Conservation (phyloP, 2,329 filamentous ascomycete species). For the Kalmusia sp. region DNA sequence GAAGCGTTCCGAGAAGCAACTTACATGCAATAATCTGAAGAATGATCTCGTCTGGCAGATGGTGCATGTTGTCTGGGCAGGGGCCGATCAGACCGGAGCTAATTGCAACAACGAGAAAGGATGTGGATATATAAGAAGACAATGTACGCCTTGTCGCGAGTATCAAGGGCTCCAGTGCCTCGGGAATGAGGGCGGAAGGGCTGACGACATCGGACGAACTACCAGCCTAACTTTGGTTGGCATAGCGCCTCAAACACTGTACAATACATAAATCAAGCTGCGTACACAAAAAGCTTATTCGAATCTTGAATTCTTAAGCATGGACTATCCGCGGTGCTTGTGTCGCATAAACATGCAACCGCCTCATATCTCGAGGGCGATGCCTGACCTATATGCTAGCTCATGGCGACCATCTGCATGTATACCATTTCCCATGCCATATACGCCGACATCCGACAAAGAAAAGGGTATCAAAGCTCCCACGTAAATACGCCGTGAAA, state of each 20-base stretch:
- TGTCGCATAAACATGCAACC: no score
- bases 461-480: conserved; percentile 6
- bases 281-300: no score
- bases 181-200: conserved; percentile 21
- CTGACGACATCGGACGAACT: conserved; percentile 22
- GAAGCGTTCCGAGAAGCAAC: conserved; percentile 17
- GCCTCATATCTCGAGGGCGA: no score
- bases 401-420: not conserved
- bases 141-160: conserved; percentile 19
- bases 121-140: not conserved
- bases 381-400: no score
- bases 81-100: not conserved
- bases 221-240: not conserved
- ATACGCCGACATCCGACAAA: not conserved
- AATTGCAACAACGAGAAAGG: not conserved
- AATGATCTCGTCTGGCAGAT: conserved; percentile 50
- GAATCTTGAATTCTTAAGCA: no score
- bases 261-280: not conserved
- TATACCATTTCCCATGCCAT: not conserved
- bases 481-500: not conserved
- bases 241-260: not conserved
- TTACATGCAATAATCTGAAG: conserved; percentile 53
- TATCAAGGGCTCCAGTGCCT: conserved; percentile 15
- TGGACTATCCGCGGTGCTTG: no score
- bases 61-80: conserved; percentile 22